Evolutionary conservation across 768 basidiomycete genomes (phyloP).

Genomic region (Naganishia randhawae): DNA sequence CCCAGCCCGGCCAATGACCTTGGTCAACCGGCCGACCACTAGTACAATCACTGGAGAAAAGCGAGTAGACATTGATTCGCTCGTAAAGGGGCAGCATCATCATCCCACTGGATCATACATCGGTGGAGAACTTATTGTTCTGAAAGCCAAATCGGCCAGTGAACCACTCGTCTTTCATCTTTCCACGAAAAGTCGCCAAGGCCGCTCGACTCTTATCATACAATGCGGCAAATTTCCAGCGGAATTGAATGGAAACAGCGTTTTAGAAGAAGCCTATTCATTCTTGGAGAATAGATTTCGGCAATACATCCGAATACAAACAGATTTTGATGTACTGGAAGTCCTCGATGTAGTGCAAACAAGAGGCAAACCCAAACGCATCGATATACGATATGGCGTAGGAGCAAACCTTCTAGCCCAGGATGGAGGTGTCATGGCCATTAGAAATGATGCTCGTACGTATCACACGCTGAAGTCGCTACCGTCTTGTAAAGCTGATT

Average conservation of each 20-base stretch:
- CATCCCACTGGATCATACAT: conserved; percentile 10
- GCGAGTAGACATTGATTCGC: neutral
- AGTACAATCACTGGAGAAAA: neutral
- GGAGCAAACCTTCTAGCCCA: conserved; percentile 1
- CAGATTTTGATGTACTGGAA: conserved; percentile 5
- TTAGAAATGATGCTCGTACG: neutral
- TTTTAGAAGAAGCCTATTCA: neutral
- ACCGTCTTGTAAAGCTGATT: neutral
- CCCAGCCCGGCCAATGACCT: too few relatives aligned
- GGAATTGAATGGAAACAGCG: neutral
- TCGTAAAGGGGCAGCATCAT: neutral
- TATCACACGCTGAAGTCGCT: neutral
- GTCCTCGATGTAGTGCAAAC: neutral
- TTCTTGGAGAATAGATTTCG: conserved; percentile 14
- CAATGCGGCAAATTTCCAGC: conserved; percentile 16
- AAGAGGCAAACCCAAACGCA: conserved; percentile 9
- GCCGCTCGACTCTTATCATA: conserved; percentile 6
- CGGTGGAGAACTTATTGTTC: conserved; percentile 5
- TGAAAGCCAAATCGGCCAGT: neutral
- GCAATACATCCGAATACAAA: conserved; percentile 11
- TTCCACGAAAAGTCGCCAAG: conserved; percentile 18
- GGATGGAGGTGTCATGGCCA: neutral
- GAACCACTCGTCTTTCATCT: conserved; percentile 15
- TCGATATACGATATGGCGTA: conserved; percentile 13
- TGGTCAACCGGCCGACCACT: too few relatives aligned